phyloP scores from a whole-genome alignment of 441 rosid species.

The Euphorbia schlechtendalii region DNA sequence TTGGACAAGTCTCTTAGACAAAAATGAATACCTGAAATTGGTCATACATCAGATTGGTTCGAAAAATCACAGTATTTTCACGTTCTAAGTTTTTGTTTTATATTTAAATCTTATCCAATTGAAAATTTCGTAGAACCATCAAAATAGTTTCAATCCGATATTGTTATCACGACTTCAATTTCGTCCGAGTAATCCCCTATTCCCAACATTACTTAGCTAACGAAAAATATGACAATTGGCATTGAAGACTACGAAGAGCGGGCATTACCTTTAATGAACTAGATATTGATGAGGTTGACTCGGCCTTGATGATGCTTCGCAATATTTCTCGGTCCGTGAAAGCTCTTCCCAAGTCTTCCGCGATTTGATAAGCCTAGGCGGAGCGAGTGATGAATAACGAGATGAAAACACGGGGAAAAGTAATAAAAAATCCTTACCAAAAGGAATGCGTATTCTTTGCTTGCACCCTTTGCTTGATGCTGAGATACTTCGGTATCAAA shows the following conservation, averaged over 20 bases:
- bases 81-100: too few relatives aligned
- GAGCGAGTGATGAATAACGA: conserved; percentile 12
- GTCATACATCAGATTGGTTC: too few relatives aligned
- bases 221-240: neutral
- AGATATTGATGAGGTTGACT: conserved; percentile 37
- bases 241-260: conserved; percentile 2
- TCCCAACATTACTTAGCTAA: neutral
- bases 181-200: too few relatives aligned
- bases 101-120: too few relatives aligned
- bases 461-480: conserved; percentile 57
- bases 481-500: conserved; percentile 62
- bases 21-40: too few relatives aligned
- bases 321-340: conserved; percentile 67
- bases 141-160: too few relatives aligned
- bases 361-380: conserved; percentile 59
- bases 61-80: too few relatives aligned
- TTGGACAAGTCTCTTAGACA: too few relatives aligned
- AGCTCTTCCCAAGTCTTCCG: conserved; percentile 86
- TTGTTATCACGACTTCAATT: too few relatives aligned
- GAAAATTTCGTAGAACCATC: too few relatives aligned
- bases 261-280: conserved; percentile 56
- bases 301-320: conserved; percentile 54
- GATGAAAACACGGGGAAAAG: neutral
- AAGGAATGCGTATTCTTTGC: conserved; percentile 54
- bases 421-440: conserved; percentile 32